These are phyloP conservation scores for Pholiota molesta DNA, from an alignment of 768 basidiomycete genomes.

Conservation along the genomic window DNA sequence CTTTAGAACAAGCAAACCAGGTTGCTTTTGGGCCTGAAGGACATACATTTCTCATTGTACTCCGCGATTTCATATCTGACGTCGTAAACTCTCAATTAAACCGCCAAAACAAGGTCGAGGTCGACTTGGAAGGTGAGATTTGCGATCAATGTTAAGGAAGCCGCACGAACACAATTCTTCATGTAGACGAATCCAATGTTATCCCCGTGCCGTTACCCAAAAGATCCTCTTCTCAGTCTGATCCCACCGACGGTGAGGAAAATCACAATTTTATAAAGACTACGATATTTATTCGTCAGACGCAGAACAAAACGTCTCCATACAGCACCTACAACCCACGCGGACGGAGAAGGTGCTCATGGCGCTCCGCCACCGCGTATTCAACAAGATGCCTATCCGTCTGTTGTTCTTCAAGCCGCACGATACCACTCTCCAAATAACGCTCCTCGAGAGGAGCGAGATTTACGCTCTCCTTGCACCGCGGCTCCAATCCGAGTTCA, in stretches of 20 bases:
- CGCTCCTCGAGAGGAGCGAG: background rate
- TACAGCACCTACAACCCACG: background rate
- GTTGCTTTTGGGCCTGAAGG: background rate
- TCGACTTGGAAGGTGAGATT: background rate
- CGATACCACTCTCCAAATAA: background rate
- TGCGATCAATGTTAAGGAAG: no score
- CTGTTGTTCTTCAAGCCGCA: background rate
- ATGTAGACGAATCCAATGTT: no score
- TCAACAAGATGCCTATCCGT: background rate
- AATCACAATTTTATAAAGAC: no score
- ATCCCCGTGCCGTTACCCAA: no score
- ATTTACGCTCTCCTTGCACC: background rate
- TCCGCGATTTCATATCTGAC: background rate
- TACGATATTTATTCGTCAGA: no score
- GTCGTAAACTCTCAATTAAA: background rate
- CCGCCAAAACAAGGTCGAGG: background rate
- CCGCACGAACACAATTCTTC: no score
- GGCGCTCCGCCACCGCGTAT: background rate
- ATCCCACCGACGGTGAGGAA: no score
- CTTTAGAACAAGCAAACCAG: background rate
- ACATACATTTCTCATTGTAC: background rate
- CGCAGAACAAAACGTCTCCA: background rate
- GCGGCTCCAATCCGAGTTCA: background rate
- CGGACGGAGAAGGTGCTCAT: background rate
- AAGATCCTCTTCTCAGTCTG: no score